A percentile compares a stretch with the other conserved stretches of the same genome.
Evolutionary conservation across 768 basidiomycete species (phyloP).

Genomic region (Lentinula sp.): DNA sequence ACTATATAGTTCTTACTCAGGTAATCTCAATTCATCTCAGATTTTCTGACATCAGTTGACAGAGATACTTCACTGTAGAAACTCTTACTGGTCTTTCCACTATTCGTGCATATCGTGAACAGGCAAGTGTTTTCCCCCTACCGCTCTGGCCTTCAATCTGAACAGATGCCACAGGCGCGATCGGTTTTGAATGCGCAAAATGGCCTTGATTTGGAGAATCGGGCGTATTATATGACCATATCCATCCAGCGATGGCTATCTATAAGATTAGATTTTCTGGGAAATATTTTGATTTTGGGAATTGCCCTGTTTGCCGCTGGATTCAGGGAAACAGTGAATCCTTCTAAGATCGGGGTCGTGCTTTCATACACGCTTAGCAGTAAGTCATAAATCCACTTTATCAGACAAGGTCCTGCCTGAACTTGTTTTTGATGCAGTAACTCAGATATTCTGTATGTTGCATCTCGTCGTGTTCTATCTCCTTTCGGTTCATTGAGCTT

Average conservation of each 20-base stretch:
- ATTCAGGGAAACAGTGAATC: constrained; percentile 31
- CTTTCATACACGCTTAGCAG: constrained; percentile 44
- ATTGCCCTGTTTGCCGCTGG: constrained; percentile 45
- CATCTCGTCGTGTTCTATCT: background rate
- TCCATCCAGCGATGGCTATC: constrained; percentile 26
- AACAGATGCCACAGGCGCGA: constrained; percentile 16
- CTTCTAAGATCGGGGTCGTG: constrained; percentile 48
- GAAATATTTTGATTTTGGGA: constrained; percentile 38
- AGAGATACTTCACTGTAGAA: constrained; percentile 16
- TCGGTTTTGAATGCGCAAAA: constrained; percentile 33
- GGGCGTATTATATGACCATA: constrained; percentile 36
- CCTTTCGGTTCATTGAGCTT: background rate
- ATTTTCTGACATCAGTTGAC: background rate
- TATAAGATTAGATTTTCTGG: constrained; percentile 32
- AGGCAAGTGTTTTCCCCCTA: constrained; percentile 13
- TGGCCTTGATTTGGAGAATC: constrained; percentile 28
- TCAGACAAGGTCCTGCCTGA: background rate
- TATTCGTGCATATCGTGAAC: constrained; percentile 28
- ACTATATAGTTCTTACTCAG: constrained; percentile 27
- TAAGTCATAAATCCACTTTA: constrained; percentile 20
- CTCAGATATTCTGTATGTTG: constrained; percentile 38
- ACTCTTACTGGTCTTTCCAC: constrained; percentile 31
- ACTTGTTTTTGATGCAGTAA: constrained; percentile 24
- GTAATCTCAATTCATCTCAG: constrained; percentile 5
- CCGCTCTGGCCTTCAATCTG: background rate